Base-by-base conservation (phyloP, 1,284 basidiomycete species). In the Meripilus lineatus region DNA sequence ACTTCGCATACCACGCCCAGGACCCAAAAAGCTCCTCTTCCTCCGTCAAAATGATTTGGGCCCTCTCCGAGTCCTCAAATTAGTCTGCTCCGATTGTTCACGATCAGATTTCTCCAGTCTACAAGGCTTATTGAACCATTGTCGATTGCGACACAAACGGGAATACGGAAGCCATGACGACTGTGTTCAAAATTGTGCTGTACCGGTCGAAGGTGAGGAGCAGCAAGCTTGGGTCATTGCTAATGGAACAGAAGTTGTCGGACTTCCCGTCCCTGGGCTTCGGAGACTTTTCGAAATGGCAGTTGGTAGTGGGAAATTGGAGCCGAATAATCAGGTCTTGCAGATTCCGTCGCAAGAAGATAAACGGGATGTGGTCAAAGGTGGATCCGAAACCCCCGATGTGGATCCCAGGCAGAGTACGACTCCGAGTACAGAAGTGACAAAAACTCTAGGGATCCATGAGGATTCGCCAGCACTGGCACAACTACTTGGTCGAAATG, bases 121-220 rank as follows among this genome's bases (percentile, higher is more conserved):
- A 2, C 86, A 89, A 59, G 86, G 85, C 2, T 70, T 89, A 18
- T 68, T 87, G 21, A 89, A 88, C 50, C 85, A 89, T 55, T 82
- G 78, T 44, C 79, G 86, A 10, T 66, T 86, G 23, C 70, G 75
- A 2, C 85, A 89, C 57, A 64, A 67, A 15, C 66, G 79, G 38
- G 82, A 84, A 51, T 89, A 79, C 71, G 81, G 78, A 7, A 83
- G 77, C 22, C 85, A 89, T 51, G 85, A 89, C 42, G 79, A 83
- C 44, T 87, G 84, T 52, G 77, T 89, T 8, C 71, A 73, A 45
- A 74, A 74, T 20, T 86, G 82, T 52, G 81, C 82, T 15, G 65
- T 78, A 23, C 57, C 63, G 14, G 59, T 74, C 13, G 49, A 53
- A 11, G 51, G 62, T 4, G 61, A 62, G 1, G 60, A 69, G 5